phyloP scores from a whole-genome alignment of 306 rosid species.

The Quercus variabilis region DNA sequence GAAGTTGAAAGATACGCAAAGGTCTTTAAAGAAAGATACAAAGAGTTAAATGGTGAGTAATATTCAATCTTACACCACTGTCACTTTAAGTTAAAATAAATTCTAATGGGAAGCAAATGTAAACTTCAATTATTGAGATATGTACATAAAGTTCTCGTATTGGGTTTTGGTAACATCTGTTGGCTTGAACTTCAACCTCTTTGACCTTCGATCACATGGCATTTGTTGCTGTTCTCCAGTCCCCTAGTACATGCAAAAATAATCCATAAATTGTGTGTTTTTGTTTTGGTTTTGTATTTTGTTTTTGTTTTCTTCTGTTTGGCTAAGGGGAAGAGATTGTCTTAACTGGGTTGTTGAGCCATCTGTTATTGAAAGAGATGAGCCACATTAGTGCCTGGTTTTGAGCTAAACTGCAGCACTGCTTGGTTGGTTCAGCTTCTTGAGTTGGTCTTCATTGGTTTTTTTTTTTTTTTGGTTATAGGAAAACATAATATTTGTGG shows the following conservation, averaged over 20 bases:
- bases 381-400: constrained; percentile 4
- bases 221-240: not conserved
- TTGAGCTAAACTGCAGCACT: not conserved
- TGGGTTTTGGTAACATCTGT: not conserved
- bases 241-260: not conserved
- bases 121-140: not conserved
- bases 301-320: too few species aligned
- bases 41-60: constrained; percentile 82
- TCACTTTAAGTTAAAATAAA: not conserved
- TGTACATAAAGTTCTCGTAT: not conserved
- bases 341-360: not conserved
- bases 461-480: not conserved
- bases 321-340: not conserved
- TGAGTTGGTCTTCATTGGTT: not conserved
- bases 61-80: not conserved
- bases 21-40: constrained; percentile 88
- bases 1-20: constrained; percentile 95
- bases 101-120: not conserved
- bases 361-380: not conserved
- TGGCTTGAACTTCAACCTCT: not conserved
- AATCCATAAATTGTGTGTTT: too few species aligned
- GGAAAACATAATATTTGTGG: not conserved
- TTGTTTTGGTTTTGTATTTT: too few species aligned
- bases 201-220: not conserved
- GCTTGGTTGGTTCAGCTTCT: constrained; percentile 1